Evolutionary conservation across 805 yeast species (phyloP).

Genomic region (Ogataea methanolica): DNA sequence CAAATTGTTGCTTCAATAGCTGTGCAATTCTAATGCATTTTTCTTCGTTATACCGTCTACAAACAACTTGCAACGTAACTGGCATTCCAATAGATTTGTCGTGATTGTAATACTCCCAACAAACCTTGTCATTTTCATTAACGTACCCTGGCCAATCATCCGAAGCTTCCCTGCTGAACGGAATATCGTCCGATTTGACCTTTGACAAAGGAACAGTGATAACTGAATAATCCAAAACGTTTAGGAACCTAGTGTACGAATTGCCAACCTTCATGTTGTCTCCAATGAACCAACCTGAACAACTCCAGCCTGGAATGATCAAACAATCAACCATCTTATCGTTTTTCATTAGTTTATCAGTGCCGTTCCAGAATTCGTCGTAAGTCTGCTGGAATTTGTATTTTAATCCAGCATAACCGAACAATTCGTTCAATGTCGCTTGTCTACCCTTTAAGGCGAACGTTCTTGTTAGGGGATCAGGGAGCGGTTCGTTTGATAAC

Average conservation of each 20-base stretch:
- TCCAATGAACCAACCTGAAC: slow-evolving; percentile 38
- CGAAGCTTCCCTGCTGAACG: slow-evolving; percentile 23
- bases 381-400: slow-evolving; percentile 31
- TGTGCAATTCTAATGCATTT: slow-evolving; percentile 39
- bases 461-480: slow-evolving; percentile 14
- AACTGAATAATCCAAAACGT: slow-evolving; percentile 47
- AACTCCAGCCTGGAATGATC: slow-evolving; percentile 42
- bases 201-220: slow-evolving; percentile 40
- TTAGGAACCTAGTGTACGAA: slow-evolving; percentile 53
- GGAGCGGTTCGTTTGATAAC: slow-evolving; percentile 28
- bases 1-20: slow-evolving; percentile 8
- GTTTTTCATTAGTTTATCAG: slow-evolving; percentile 28
- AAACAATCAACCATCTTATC: slow-evolving; percentile 44
- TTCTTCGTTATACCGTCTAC: slow-evolving; percentile 56
- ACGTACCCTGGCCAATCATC: slow-evolving; percentile 10
- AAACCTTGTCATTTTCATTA: slow-evolving; percentile 32
- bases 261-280: slow-evolving; percentile 34
- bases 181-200: slow-evolving; percentile 34
- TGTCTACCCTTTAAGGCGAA: slow-evolving; percentile 15
- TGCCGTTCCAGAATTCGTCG: slow-evolving; percentile 35
- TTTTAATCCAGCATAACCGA: slow-evolving; percentile 36
- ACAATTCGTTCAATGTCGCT: slow-evolving; percentile 28
- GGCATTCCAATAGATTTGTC: slow-evolving; percentile 48
- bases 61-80: slow-evolving; percentile 50
- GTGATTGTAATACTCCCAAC: slow-evolving; percentile 40